Evolutionary conservation across 306 rosid genomes (phyloP).

Genomic region (Vigna mungo): DNA sequence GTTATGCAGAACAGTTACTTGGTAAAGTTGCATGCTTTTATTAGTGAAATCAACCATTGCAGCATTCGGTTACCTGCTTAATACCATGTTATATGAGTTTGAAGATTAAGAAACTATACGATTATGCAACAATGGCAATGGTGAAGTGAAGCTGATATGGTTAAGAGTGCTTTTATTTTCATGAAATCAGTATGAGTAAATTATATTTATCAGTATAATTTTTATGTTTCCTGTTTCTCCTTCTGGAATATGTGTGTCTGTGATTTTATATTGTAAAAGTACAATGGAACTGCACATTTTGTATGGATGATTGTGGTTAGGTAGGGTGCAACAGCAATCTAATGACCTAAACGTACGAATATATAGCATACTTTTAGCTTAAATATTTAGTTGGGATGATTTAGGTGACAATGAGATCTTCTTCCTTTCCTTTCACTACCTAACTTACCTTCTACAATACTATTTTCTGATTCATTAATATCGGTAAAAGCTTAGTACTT

Average conservation of each 20-base stretch:
- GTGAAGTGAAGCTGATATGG: no score
- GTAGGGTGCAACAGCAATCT: neutral
- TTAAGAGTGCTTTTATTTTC: no score
- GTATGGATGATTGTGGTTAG: conserved; percentile 21
- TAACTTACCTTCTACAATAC: neutral
- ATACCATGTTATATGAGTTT: neutral
- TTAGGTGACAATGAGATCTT: neutral
- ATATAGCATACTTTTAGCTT: no score
- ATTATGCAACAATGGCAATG: no score
- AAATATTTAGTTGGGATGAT: neutral
- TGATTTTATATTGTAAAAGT: neutral
- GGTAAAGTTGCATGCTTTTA: neutral
- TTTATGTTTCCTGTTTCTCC: neutral
- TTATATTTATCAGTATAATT: no score
- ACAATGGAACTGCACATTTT: neutral
- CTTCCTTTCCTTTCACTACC: neutral
- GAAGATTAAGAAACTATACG: no score
- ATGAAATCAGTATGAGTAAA: no score
- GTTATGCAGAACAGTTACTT: neutral
- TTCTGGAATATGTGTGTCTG: neutral
- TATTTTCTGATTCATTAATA: neutral
- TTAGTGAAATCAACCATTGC: neutral
- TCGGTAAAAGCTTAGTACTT: neutral
- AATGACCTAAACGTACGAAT: neutral
- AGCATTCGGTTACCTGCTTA: neutral